Percentiles rank a stretch among this genome's conserved stretches.
Conservation (phyloP, 345 rosid species). For the Bretschneidera sinensis region DNA sequence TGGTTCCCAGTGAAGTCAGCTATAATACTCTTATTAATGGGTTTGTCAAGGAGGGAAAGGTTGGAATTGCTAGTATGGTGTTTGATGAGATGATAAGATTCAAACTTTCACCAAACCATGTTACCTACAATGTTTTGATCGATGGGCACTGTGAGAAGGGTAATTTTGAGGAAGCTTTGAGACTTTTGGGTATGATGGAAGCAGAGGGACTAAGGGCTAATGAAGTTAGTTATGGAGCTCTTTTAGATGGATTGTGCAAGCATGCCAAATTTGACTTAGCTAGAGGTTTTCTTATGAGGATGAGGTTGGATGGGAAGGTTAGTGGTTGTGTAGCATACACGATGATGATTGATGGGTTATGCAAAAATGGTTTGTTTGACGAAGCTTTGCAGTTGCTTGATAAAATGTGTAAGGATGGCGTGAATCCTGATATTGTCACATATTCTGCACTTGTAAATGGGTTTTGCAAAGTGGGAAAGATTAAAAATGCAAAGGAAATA, state of each 20-base stretch:
- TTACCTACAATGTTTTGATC: constrained; percentile 68
- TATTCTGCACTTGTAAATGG: constrained; percentile 82
- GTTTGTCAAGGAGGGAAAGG: constrained; percentile 68
- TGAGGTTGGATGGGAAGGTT: constrained; percentile 51
- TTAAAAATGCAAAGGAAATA: constrained; percentile 46
- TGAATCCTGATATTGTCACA: constrained; percentile 62
- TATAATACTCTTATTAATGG: constrained; percentile 75
- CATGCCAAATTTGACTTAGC: constrained; percentile 56
- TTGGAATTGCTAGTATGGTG: constrained; percentile 46
- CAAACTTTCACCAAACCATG: constrained; percentile 48
- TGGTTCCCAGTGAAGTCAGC: constrained; percentile 63
- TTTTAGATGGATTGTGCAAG: constrained; percentile 70
- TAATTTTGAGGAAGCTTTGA: constrained; percentile 57
- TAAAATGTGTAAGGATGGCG: constrained; percentile 57
- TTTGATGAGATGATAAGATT: constrained; percentile 62
- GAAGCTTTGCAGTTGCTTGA: constrained; percentile 54
- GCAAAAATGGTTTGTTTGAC: constrained; percentile 52
- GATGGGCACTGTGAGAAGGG: constrained; percentile 51
- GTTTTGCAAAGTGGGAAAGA: constrained; percentile 48
- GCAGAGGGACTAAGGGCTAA: constrained; percentile 42
- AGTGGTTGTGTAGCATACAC: constrained; percentile 60
- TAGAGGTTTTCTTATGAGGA: constrained; percentile 51
- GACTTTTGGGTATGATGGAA: constrained; percentile 57
- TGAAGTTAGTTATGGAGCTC: constrained; percentile 62
- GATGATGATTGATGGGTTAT: constrained; percentile 66